Conservation (phyloP, 129 eudicot genomes). For the Helianthus annuus region DNA sequence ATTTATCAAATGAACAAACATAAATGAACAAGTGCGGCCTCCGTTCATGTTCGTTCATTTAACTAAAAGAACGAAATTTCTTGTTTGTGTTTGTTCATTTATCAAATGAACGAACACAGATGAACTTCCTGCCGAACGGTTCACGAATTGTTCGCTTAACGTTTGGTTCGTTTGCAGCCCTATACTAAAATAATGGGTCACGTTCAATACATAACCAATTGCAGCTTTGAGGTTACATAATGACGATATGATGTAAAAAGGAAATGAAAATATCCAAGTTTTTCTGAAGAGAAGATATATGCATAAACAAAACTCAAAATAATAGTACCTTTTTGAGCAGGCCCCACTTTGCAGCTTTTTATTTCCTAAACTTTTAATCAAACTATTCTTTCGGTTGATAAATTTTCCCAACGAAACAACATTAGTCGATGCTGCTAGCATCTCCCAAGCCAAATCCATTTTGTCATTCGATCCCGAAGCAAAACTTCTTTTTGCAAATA, state of each 20-base stretch:
- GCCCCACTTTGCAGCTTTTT: conserved; percentile 31
- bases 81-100: too few relatives aligned
- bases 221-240: neutral
- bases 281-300: neutral
- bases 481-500: conserved; percentile 58
- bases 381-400: conserved; percentile 33
- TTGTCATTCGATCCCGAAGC: conserved; percentile 40
- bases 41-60: too few relatives aligned
- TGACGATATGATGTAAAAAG: neutral
- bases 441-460: conserved; percentile 68
- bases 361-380: conserved; percentile 19
- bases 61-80: too few relatives aligned
- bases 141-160: too few relatives aligned
- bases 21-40: too few relatives aligned
- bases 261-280: neutral
- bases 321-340: conserved; percentile 47
- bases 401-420: conserved; percentile 74
- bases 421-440: conserved; percentile 69
- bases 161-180: too few relatives aligned
- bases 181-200: neutral
- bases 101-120: too few relatives aligned
- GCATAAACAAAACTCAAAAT: neutral
- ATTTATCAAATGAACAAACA: too few relatives aligned
- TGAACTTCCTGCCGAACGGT: too few relatives aligned
- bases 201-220: neutral